Evolutionary conservation across 164 flowering plant species (phyloP).

Genomic region (Kalanchoe fedtschenkoi): DNA sequence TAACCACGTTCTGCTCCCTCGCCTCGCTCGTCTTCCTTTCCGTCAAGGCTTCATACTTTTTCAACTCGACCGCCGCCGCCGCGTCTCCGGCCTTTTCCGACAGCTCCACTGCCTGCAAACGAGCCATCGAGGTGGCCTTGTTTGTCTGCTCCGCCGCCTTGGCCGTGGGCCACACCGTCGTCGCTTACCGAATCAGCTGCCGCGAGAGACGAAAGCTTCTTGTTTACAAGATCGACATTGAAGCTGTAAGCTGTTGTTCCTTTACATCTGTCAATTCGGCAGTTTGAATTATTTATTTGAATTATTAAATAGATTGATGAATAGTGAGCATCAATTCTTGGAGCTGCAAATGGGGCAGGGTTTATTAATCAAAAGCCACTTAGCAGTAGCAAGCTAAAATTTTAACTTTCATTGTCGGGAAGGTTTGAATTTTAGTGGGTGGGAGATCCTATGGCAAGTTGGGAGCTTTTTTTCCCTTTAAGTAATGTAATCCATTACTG

Average conservation of each 20-base stretch:
- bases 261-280: background rate
- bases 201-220: conserved; percentile 79
- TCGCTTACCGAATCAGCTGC: conserved; percentile 83
- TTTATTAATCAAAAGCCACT: background rate
- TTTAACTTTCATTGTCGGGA: background rate
- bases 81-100: too few species aligned
- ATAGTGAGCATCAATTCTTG: background rate
- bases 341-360: background rate
- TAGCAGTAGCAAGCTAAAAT: background rate
- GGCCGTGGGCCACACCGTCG: conserved; percentile 68
- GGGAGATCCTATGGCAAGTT: background rate
- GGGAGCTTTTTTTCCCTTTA: background rate
- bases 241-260: conserved; percentile 74
- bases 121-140: conserved; percentile 46
- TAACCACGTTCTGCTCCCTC: conserved; percentile 51
- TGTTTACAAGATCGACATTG: conserved; percentile 84
- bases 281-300: background rate
- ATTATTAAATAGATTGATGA: background rate
- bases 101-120: background rate
- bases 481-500: background rate
- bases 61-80: too few species aligned
- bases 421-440: conserved; percentile 1
- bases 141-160: conserved; percentile 49
- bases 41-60: conserved; percentile 50
- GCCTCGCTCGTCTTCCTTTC: conserved; percentile 54